phyloP scores from a whole-genome alignment of 495 filamentous ascomycete genomes.

The Sordaria brevicollis region DNA sequence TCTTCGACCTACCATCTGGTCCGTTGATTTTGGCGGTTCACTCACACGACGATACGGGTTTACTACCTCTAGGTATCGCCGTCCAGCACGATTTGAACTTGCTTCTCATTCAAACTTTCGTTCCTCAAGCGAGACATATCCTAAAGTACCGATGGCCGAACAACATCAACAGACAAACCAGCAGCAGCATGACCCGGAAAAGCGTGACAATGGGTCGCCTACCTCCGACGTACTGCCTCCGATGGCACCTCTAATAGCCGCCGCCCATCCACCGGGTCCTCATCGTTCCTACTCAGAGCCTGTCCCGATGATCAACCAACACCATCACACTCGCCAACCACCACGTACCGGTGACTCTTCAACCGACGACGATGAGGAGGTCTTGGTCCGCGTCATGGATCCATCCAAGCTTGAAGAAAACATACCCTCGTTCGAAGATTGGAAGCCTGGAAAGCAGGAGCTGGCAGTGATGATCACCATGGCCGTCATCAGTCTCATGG shows the following conservation, averaged over 20 bases:
- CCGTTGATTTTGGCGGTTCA: background rate
- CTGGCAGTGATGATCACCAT: constrained; percentile 32
- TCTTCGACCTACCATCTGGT: background rate
- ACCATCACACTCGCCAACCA: background rate
- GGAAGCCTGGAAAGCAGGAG: constrained; percentile 28
- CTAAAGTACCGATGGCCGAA: background rate
- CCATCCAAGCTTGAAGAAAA: constrained; percentile 6
- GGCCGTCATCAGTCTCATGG: constrained; percentile 38
- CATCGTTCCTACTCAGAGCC: background rate
- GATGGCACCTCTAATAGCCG: background rate
- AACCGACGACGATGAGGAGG: background rate
- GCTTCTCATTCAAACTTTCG: background rate
- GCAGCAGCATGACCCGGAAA: background rate
- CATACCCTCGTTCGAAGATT: constrained; percentile 14
- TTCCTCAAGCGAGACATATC: background rate
- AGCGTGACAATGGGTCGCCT: background rate
- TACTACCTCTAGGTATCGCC: background rate
- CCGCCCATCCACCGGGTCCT: background rate
- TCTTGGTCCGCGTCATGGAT: background rate
- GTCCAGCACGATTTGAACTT: background rate
- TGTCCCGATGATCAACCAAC: background rate
- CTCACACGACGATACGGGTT: background rate
- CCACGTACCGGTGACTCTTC: background rate
- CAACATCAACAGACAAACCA: background rate
- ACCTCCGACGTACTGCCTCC: background rate